These are phyloP conservation scores for Euphorbia corollata DNA, from an alignment of 441 rosid species.

Conservation along the genomic window DNA sequence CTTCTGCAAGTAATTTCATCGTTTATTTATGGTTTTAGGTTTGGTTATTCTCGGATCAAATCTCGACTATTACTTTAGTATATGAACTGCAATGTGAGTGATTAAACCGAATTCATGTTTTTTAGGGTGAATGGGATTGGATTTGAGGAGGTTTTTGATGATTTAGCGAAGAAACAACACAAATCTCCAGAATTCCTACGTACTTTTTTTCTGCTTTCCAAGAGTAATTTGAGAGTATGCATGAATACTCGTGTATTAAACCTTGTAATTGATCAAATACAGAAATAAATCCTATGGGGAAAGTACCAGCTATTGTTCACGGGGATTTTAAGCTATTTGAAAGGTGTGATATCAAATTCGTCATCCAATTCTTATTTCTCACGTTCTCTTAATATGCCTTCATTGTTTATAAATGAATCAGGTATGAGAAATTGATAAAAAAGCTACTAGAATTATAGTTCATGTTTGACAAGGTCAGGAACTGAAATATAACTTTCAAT, in stretches of 20 bases:
- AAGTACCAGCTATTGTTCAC: conserved; percentile 72
- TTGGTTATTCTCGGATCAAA: background rate
- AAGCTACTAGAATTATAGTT: background rate
- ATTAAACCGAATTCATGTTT: background rate
- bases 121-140: conserved; percentile 58
- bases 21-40: background rate
- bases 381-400: background rate
- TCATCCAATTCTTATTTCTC: background rate
- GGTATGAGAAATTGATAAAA: too few species aligned
- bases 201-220: too few species aligned
- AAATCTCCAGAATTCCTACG: conserved; percentile 61
- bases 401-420: too few species aligned
- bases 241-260: too few species aligned
- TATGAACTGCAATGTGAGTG: background rate
- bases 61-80: background rate
- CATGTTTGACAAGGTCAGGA: background rate
- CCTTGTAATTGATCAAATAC: conserved; percentile 10
- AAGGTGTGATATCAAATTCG: conserved; percentile 37
- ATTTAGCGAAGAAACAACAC: conserved; percentile 44
- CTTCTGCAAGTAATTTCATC: conserved; percentile 76
- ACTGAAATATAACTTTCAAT: background rate
- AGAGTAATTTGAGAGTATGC: background rate
- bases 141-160: conserved; percentile 54
- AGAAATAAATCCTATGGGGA: conserved; percentile 63
- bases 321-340: conserved; percentile 75